Percentiles rank a stretch among this genome's conserved stretches.
Evolutionary conservation across 2,329 filamentous ascomycete genomes (phyloP).

Genomic region (Domatiomyces catenatus): DNA sequence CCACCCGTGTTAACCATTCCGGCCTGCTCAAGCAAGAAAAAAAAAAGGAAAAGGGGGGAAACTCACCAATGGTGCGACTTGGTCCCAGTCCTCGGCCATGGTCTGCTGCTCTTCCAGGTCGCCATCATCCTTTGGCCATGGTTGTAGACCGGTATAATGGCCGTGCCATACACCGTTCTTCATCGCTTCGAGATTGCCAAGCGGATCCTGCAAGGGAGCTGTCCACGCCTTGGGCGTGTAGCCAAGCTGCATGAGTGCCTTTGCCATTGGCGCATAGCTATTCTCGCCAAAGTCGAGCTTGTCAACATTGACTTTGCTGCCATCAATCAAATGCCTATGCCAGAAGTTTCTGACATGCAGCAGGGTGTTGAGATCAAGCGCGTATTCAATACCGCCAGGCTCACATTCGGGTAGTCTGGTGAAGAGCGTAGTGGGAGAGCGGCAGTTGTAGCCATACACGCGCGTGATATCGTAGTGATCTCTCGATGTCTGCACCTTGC

Average conservation of each 20-base stretch:
- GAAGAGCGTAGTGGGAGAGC: slow-evolving; percentile 18
- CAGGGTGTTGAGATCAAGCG: slow-evolving; percentile 20
- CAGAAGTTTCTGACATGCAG: slow-evolving; percentile 29
- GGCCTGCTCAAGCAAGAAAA: neutral
- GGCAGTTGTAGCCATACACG: slow-evolving; percentile 18
- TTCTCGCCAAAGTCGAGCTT: slow-evolving; percentile 3
- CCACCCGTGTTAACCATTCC: neutral
- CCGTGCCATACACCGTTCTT: slow-evolving; percentile 10
- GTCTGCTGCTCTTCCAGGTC: slow-evolving; percentile 22
- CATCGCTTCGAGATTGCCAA: neutral
- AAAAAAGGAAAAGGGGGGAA: neutral
- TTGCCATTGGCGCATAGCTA: slow-evolving; percentile 14
- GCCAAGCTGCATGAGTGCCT: slow-evolving; percentile 6
- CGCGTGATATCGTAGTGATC: slow-evolving; percentile 13
- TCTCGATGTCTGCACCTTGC: slow-evolving; percentile 6
- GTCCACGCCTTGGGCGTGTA: slow-evolving; percentile 11
- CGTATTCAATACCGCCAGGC: slow-evolving; percentile 12
- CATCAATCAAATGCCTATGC: slow-evolving; percentile 25
- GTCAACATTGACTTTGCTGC: neutral
- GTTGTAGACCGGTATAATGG: slow-evolving; percentile 23
- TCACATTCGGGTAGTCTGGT: neutral
- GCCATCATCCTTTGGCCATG: slow-evolving; percentile 16
- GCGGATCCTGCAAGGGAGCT: neutral
- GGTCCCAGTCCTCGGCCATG: slow-evolving; percentile 21
- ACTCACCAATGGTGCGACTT: slow-evolving; percentile 13